These are phyloP conservation scores for Curvularia hawaiiensis DNA, from an alignment of 2,329 filamentous ascomycete species.

Conservation along the genomic window DNA sequence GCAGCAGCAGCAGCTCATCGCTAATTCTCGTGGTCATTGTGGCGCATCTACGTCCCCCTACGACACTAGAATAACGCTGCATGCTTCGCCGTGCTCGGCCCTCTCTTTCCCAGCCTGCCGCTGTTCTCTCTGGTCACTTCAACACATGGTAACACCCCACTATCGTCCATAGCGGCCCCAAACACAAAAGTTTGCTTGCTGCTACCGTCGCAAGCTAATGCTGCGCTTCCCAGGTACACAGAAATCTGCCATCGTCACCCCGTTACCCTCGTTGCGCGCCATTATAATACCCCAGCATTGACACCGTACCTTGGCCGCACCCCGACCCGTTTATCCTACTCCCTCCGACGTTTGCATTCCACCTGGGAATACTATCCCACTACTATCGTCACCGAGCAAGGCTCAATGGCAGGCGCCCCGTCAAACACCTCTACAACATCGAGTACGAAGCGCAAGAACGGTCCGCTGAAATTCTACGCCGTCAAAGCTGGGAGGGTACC, in stretches of 20 bases:
- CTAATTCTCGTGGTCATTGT: too few species aligned
- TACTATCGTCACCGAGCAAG: constrained; percentile 3
- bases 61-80: constrained; percentile 2
- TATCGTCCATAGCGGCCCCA: background rate
- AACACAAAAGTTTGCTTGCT: background rate
- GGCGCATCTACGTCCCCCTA: background rate
- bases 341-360: constrained; percentile 3
- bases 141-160: constrained; percentile 16
- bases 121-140: constrained; percentile 1
- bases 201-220: background rate
- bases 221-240: background rate
- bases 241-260: background rate
- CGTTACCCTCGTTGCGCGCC: background rate
- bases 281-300: background rate
- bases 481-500: constrained; percentile 65
- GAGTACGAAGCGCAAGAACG: constrained; percentile 61
- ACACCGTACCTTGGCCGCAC: background rate
- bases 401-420: constrained; percentile 26
- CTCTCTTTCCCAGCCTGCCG: constrained; percentile 10
- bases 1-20: background rate
- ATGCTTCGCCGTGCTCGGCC: constrained; percentile 17
- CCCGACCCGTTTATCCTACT: background rate
- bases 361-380: constrained; percentile 11
- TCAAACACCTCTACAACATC: constrained; percentile 39
- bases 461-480: constrained; percentile 65